Evolutionary conservation across 176 grass and related monocot species (phyloP).

Genomic region (Typha latifolia): DNA sequence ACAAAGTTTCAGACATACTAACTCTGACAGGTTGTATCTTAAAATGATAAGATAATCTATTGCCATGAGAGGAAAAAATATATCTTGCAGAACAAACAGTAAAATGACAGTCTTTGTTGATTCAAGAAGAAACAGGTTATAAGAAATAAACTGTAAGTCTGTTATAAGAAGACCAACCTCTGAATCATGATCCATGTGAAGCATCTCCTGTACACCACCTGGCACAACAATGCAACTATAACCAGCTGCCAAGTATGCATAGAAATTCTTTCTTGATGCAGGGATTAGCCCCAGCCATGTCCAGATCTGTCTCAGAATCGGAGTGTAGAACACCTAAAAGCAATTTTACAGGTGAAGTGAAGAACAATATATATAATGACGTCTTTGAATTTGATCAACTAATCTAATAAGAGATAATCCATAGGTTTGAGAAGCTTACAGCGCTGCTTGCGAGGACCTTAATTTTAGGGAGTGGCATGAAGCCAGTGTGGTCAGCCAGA

Average conservation of each 20-base stretch:
- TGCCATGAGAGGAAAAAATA: too few species aligned
- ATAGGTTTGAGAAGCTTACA: conserved; percentile 30
- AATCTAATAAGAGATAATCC: background rate
- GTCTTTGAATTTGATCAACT: background rate
- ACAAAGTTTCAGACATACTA: too few species aligned
- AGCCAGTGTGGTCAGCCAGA: conserved; percentile 46
- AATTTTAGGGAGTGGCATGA: conserved; percentile 65
- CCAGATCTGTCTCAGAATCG: conserved; percentile 92
- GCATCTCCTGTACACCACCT: conserved; percentile 94
- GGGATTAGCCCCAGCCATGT: conserved; percentile 73
- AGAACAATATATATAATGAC: background rate
- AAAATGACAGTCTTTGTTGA: background rate
- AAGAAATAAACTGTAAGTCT: background rate
- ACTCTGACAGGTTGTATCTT: too few species aligned
- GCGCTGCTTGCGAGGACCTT: conserved; percentile 82
- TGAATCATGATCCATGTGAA: conserved; percentile 78
- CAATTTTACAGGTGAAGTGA: background rate
- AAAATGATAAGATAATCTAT: too few species aligned
- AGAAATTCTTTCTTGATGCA: conserved; percentile 72
- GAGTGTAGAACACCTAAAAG: conserved; percentile 85
- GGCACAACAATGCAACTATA: conserved; percentile 69
- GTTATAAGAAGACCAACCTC: conserved; percentile 34
- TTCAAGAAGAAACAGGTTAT: background rate
- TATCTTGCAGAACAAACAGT: too few species aligned
- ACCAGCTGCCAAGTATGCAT: conserved; percentile 49